Conservation (phyloP, 768 basidiomycete genomes). For the Chalciporus piperatus region DNA sequence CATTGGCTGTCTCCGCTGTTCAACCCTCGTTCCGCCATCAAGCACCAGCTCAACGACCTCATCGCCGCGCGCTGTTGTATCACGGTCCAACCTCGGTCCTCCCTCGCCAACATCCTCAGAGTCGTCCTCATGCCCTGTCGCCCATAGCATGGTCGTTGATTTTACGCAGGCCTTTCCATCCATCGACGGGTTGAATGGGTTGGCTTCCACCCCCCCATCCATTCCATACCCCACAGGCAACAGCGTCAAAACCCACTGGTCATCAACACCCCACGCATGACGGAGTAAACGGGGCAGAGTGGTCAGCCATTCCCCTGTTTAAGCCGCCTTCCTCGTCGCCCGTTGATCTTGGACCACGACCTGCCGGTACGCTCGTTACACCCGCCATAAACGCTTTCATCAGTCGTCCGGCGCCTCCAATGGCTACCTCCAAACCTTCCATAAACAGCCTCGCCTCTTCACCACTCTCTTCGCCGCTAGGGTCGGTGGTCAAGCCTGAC, state of each 20-base stretch:
- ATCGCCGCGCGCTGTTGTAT: slow-evolving; percentile 64
- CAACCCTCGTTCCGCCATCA: slow-evolving; percentile 16
- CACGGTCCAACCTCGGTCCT: slow-evolving; percentile 68
- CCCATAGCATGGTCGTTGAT: slow-evolving; percentile 44
- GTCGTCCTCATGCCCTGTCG: slow-evolving; percentile 55
- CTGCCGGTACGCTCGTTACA: slow-evolving; percentile 69
- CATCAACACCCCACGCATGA: slow-evolving; percentile 28
- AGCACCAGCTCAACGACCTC: slow-evolving; percentile 34
- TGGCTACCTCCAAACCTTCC: slow-evolving; percentile 43
- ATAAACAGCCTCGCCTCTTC: slow-evolving; percentile 34
- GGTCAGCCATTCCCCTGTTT: slow-evolving; percentile 28
- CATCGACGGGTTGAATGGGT: slow-evolving; percentile 71
- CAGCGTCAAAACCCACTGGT: slow-evolving; percentile 13
- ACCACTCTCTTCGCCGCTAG: slow-evolving; percentile 23
- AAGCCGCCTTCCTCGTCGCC: slow-evolving; percentile 41
- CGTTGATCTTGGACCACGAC: slow-evolving; percentile 50
- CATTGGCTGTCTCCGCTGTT: slow-evolving; percentile 40
- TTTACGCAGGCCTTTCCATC: slow-evolving; percentile 72
- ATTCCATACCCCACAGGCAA: slow-evolving; percentile 41
- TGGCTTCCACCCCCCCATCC: slow-evolving; percentile 46
- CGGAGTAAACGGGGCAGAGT: slow-evolving; percentile 31
- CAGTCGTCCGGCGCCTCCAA: slow-evolving; percentile 64
- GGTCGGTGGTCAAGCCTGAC: no score
- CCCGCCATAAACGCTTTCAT: slow-evolving; percentile 52
- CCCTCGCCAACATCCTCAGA: slow-evolving; percentile 72